Evolutionary conservation across 345 rosid genomes (phyloP).

Genomic region (Pugionium dolabratum): DNA sequence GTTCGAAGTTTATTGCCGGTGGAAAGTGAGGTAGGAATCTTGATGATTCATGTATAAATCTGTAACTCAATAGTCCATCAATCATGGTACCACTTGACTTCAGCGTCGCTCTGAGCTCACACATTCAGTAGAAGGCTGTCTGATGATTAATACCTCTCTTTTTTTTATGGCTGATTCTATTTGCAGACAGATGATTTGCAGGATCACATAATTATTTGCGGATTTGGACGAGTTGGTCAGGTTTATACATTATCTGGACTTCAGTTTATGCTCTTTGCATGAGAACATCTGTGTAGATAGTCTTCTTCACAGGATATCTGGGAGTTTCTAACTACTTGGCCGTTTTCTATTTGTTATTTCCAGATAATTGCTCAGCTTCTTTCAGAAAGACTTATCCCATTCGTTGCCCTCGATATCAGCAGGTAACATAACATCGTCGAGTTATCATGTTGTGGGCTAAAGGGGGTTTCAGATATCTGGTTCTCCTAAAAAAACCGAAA

Average conservation of each 20-base stretch:
- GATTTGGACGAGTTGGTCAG: constrained; percentile 99
- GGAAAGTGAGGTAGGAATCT: constrained; percentile 85
- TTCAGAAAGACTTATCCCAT: constrained; percentile 94
- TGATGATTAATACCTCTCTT: constrained; percentile 23
- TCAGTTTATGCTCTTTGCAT: constrained; percentile 19
- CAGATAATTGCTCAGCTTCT: constrained; percentile 99
- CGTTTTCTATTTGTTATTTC: constrained; percentile 31
- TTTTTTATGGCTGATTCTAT: constrained; percentile 30
- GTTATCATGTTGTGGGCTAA: constrained; percentile 6
- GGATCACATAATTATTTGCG: constrained; percentile 93
- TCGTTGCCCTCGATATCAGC: constrained; percentile 94
- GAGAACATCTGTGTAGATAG: constrained; percentile 18
- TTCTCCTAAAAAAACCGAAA: not conserved
- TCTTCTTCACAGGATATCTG: constrained; percentile 18
- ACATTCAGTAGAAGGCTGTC: constrained; percentile 15
- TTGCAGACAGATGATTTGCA: constrained; percentile 97
- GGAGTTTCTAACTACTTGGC: not conserved
- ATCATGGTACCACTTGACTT: constrained; percentile 17
- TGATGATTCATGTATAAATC: constrained; percentile 7
- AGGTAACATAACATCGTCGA: constrained; percentile 52
- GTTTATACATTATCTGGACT: constrained; percentile 44
- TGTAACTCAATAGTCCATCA: constrained; percentile 11
- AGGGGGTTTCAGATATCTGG: not conserved
- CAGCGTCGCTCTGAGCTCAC: constrained; percentile 11
- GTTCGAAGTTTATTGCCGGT: constrained; percentile 92